phyloP scores from a whole-genome alignment of 2,329 filamentous ascomycete species.

The Trichoderma sp. region DNA sequence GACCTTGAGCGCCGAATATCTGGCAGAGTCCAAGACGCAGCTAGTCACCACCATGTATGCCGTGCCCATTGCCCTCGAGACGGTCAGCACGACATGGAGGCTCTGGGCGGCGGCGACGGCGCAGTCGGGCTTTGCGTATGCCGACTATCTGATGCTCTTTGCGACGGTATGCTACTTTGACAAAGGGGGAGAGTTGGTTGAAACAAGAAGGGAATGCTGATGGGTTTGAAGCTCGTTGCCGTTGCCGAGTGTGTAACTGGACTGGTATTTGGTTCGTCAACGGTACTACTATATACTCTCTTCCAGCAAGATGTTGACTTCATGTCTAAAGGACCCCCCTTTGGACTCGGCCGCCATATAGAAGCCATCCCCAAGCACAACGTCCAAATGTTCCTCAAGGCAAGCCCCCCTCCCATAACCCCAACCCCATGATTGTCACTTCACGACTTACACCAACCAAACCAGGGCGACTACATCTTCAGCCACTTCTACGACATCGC shows the following conservation, averaged over 20 bases:
- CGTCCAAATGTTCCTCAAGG: slow-evolving; percentile 22
- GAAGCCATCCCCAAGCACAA: slow-evolving; percentile 14
- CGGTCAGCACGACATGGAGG: slow-evolving; percentile 25
- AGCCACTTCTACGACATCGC: slow-evolving; percentile 30
- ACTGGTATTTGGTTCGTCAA: slow-evolving; percentile 21
- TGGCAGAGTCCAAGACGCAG: slow-evolving; percentile 28
- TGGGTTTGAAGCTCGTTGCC: slow-evolving; percentile 9
- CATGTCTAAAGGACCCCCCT: slow-evolving; percentile 2
- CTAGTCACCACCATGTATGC: slow-evolving; percentile 26
- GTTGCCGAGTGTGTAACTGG: slow-evolving; percentile 22
- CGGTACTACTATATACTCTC: too few relatives aligned
- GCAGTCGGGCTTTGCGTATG: slow-evolving; percentile 17
- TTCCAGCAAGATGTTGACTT: background rate
- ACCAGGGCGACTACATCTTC: slow-evolving; percentile 30
- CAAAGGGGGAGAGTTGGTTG: background rate
- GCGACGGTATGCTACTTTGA: slow-evolving; percentile 23
- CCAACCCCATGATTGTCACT: too few relatives aligned
- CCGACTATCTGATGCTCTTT: slow-evolving; percentile 31
- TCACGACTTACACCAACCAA: background rate
- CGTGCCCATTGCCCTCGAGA: slow-evolving; percentile 28
- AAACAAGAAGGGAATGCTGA: background rate
- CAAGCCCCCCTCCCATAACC: background rate
- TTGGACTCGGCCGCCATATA: slow-evolving; percentile 29
- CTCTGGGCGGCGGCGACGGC: slow-evolving; percentile 17
- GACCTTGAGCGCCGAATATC: slow-evolving; percentile 26